phyloP scores from a whole-genome alignment of 371 early-diverging fungal genomes.

The Circinella umbellata region DNA sequence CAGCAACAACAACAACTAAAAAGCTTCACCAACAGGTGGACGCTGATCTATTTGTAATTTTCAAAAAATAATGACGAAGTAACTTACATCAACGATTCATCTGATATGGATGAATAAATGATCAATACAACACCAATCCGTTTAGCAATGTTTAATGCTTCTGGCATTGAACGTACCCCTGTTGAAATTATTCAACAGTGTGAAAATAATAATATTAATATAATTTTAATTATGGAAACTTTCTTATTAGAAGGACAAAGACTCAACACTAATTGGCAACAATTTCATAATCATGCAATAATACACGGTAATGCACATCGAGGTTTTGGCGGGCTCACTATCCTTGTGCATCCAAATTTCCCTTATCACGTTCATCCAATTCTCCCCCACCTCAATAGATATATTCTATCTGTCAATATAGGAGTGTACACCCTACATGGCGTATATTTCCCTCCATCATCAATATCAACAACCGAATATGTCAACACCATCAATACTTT shows the following conservation, averaged over 20 bases:
- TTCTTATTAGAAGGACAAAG: neutral
- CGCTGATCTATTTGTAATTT: too few species aligned
- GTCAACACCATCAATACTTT: neutral
- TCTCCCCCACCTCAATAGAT: neutral
- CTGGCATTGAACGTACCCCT: neutral
- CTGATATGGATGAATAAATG: neutral
- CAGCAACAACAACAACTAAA: neutral
- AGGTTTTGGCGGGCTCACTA: conserved; percentile 6
- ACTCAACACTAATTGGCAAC: conserved; percentile 5
- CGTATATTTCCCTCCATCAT: neutral
- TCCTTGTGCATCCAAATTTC: conserved; percentile 2
- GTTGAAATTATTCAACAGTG: neutral
- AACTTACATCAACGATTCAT: neutral
- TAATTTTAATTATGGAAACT: neutral
- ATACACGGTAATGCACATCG: neutral
- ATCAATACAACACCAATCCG: neutral
- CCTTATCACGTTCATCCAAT: conserved; percentile 2
- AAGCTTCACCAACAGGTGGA: too few species aligned
- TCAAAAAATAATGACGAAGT: neutral
- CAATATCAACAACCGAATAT: too few species aligned
- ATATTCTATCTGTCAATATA: neutral
- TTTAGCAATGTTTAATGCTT: conserved; percentile 5
- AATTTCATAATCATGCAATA: conserved; percentile 8
- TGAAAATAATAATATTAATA: neutral
- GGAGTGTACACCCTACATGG: neutral